phyloP scores from a whole-genome alignment of 108 stramenopile species.

The Cyclotella cryptica region DNA sequence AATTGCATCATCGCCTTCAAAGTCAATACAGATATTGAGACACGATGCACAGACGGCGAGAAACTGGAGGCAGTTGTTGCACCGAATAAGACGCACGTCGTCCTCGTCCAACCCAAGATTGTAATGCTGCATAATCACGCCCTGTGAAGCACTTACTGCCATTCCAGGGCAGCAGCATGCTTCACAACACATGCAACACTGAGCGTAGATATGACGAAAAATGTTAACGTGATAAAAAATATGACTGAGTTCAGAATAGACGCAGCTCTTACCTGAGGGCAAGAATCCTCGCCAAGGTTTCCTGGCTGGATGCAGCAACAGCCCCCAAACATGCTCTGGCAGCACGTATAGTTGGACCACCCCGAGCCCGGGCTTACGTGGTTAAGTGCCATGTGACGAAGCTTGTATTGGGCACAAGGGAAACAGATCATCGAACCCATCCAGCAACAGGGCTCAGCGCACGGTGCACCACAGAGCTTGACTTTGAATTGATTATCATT shows the following conservation, averaged over 20 bases:
- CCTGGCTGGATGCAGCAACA: slow-evolving; percentile 78
- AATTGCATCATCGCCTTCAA: slow-evolving; percentile 43
- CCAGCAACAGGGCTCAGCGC: slow-evolving; percentile 68
- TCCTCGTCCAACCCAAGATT: slow-evolving; percentile 75
- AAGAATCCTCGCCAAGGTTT: slow-evolving; percentile 62
- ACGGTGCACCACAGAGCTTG: slow-evolving; percentile 70
- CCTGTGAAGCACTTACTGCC: slow-evolving; percentile 70
- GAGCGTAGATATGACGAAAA: background rate
- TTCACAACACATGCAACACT: slow-evolving; percentile 79
- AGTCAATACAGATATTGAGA: slow-evolving; percentile 59
- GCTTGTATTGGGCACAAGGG: slow-evolving; percentile 66
- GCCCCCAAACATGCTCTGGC: slow-evolving; percentile 81
- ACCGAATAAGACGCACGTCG: slow-evolving; percentile 79
- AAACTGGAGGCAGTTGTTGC: slow-evolving; percentile 73
- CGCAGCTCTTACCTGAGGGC: slow-evolving; percentile 47
- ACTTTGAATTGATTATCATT: slow-evolving; percentile 65
- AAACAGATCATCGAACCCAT: slow-evolving; percentile 62
- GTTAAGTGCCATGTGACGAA: slow-evolving; percentile 77
- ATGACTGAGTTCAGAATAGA: background rate
- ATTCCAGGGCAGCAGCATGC: slow-evolving; percentile 68
- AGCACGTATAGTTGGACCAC: slow-evolving; percentile 77
- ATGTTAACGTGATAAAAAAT: background rate
- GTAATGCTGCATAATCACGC: slow-evolving; percentile 65
- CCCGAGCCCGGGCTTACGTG: slow-evolving; percentile 71
- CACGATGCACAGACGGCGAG: slow-evolving; percentile 37